Evolutionary conservation across 176 grass and related monocot species (phyloP).

Genomic region (Microstegium vimineum): DNA sequence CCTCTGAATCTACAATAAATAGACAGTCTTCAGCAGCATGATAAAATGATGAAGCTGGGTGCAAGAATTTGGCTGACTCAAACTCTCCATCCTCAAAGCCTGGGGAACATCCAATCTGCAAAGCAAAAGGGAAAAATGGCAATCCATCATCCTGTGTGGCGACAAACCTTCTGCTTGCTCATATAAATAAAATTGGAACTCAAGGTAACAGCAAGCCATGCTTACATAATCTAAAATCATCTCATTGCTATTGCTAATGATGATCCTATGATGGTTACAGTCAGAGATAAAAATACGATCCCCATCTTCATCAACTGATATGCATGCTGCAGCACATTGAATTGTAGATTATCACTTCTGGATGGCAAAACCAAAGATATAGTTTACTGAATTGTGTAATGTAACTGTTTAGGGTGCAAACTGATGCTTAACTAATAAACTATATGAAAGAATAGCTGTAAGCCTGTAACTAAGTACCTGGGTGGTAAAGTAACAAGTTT

Average conservation of each 20-base stretch:
- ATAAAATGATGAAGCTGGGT: slow-evolving; percentile 78
- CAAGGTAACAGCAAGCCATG: slow-evolving; percentile 16
- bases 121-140: neutral
- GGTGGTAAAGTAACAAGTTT: slow-evolving; percentile 59
- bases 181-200: slow-evolving; percentile 16
- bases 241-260: slow-evolving; percentile 61
- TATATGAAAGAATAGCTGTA: slow-evolving; percentile 9
- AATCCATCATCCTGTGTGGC: neutral
- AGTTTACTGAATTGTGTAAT: neutral
- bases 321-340: slow-evolving; percentile 42
- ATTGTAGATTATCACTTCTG: slow-evolving; percentile 17
- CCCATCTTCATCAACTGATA: slow-evolving; percentile 83
- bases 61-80: slow-evolving; percentile 75
- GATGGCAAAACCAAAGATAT: slow-evolving; percentile 9
- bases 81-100: slow-evolving; percentile 97
- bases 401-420: slow-evolving; percentile 1
- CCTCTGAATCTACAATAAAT: slow-evolving; percentile 92
- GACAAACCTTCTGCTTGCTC: neutral
- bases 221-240: slow-evolving; percentile 85
- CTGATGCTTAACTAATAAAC: slow-evolving; percentile 15
- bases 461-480: slow-evolving; percentile 48
- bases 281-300: slow-evolving; percentile 81
- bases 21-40: slow-evolving; percentile 54
- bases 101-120: slow-evolving; percentile 78
- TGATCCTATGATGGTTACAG: slow-evolving; percentile 77